Evolutionary conservation across 495 filamentous ascomycete genomes (phyloP), one percentile per base, ranked within the genome.

Genomic region (Neurospora discreta): DNA sequence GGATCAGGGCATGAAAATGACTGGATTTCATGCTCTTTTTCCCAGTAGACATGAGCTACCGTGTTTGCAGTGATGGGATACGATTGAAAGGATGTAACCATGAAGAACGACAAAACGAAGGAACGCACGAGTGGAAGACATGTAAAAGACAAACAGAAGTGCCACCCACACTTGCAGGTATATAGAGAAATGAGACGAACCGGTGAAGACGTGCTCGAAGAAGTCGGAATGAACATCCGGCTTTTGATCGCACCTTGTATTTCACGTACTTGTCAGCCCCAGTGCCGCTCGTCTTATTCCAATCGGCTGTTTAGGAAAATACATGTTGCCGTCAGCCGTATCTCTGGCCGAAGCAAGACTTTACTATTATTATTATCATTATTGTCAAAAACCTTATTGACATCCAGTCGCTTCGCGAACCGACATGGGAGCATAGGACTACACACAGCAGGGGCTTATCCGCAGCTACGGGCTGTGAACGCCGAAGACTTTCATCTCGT

Each of bases 401-500:
- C 26, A 65, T 65, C 52, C 52, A 15, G 7, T 65, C 52, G 52
- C 52, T 65, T 65, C 52, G 26, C 52, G 26, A 65, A 33, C 52
- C 52, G 52, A 65, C 52, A 33, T 65, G 52, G 10, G 46, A 65
- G 26, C 52, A 65, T 26, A 26, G 52, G 26, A 18, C 52, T 26
- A n/a, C n/a, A n/a, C n/a, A 60, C 52, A 65, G 26, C 52, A 65
- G 52, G 52, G 52, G 33, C 26, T 15, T 26, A 65, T 65, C 41
- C 74, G 75, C 76, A 73, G 71, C 72, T 38, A 40, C 77, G 77
- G 77, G 68, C 77, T 76, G 77, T 68, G 71, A 68, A 70, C 68
- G 73, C 77, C 72, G 71, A 73, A 67, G 20, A 68, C 68, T 60
- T 33, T 41, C 71, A 65, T 65, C 26, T 65, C 70, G 71, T 73